phyloP scores from a whole-genome alignment of 1,139 yeast genomes.

The Debaryomycetaceae sp. region DNA sequence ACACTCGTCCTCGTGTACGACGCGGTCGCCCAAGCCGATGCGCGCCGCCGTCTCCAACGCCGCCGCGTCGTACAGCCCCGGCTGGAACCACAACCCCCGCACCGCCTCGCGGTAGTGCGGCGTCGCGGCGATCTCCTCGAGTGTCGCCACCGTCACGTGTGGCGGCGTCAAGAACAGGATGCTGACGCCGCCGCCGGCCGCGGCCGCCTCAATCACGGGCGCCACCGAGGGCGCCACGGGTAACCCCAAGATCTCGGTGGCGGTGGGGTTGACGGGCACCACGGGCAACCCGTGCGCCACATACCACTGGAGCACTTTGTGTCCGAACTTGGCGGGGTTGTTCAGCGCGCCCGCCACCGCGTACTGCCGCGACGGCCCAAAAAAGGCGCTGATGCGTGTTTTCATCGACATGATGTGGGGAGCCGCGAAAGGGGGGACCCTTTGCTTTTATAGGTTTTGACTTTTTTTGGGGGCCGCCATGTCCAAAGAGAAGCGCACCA shows the following conservation, averaged over 20 bases:
- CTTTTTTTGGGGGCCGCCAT: too few relatives aligned
- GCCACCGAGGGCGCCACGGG: conserved; percentile 34
- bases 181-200: conserved; percentile 34
- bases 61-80: conserved; percentile 64
- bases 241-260: conserved; percentile 41
- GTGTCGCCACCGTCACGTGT: conserved; percentile 42
- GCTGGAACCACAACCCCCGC: conserved; percentile 76
- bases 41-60: conserved; percentile 41
- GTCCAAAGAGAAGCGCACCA: conserved; percentile 48
- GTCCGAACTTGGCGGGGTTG: conserved; percentile 65
- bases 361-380: conserved; percentile 49
- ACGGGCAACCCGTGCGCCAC: conserved; percentile 52
- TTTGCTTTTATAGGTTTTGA: too few relatives aligned
- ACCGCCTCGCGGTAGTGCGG: conserved; percentile 31
- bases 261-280: conserved; percentile 62
- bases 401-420: conserved; percentile 32
- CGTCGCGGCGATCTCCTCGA: conserved; percentile 36
- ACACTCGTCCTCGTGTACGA: conserved; percentile 62
- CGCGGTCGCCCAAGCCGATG: conserved; percentile 38
- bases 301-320: conserved; percentile 70
- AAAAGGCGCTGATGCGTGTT: conserved; percentile 41
- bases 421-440: too few relatives aligned
- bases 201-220: conserved; percentile 26
- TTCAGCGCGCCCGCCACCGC: conserved; percentile 75
- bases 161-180: conserved; percentile 77